Evolutionary conservation across 202 grass and related monocot genomes (phyloP).

Genomic region (Panicum hallii): DNA sequence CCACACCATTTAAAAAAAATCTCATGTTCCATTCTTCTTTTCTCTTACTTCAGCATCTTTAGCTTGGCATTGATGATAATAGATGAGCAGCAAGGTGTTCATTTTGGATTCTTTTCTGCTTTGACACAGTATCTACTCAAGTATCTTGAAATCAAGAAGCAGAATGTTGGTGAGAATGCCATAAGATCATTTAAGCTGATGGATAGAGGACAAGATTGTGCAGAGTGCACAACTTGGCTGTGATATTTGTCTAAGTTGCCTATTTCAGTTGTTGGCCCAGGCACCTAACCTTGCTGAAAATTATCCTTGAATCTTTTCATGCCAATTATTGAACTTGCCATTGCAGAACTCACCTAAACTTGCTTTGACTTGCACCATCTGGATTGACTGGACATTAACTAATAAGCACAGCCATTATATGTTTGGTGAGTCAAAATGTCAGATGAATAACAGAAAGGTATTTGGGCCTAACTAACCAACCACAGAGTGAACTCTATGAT

Average conservation of each 20-base stretch:
- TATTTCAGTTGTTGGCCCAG: conserved; percentile 1
- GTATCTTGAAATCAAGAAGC: background rate
- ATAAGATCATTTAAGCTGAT: conserved; percentile 28
- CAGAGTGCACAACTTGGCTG: background rate
- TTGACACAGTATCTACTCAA: conserved; percentile 22
- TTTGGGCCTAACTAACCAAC: background rate
- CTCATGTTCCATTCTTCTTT: background rate
- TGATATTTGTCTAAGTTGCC: conserved; percentile 20
- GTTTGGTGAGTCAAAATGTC: conserved; percentile 17
- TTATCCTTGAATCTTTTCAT: background rate
- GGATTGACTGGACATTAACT: conserved; percentile 30
- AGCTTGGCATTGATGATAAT: background rate
- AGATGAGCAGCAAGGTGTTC: conserved; percentile 8
- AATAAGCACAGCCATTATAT: background rate
- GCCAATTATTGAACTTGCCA: conserved; percentile 22
- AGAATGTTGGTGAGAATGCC: conserved; percentile 2
- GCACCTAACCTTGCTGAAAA: background rate
- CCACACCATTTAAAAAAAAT: background rate
- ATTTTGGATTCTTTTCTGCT: conserved; percentile 20
- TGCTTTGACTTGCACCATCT: conserved; percentile 26
- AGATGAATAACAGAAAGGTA: conserved; percentile 27
- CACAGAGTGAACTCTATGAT: background rate
- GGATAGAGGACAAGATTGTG: background rate
- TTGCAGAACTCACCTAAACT: conserved; percentile 9
- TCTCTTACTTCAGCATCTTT: conserved; percentile 33